A percentile compares a stretch with the other conserved stretches of the same genome.
Conservation (phyloP, 2,329 filamentous ascomycete genomes). For the Biscogniauxia sp. region DNA sequence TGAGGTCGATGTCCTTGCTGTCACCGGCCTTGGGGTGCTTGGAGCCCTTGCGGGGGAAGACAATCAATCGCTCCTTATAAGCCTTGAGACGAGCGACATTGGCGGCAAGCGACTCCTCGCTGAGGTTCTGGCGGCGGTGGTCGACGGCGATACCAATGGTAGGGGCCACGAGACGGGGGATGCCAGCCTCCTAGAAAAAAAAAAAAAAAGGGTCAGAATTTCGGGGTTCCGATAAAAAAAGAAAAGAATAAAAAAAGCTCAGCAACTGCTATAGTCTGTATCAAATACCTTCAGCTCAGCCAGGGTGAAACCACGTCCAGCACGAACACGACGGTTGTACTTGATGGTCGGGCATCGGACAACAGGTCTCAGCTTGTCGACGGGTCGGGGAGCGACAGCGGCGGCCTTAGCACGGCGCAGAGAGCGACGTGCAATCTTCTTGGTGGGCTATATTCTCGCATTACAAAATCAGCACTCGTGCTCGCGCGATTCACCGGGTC, state of each 20-base stretch:
- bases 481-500: slow-evolving; percentile 15
- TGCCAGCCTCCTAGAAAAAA: slow-evolving; percentile 79
- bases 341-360: slow-evolving; percentile 97
- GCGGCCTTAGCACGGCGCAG: slow-evolving; percentile 94
- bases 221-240: background rate
- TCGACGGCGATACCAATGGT: slow-evolving; percentile 98
- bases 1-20: slow-evolving; percentile 73
- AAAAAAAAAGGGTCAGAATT: slow-evolving; percentile 6
- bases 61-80: slow-evolving; percentile 93
- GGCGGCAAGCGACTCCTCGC: slow-evolving; percentile 87
- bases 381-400: slow-evolving; percentile 89
- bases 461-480: slow-evolving; percentile 17
- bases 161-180: slow-evolving; percentile 88
- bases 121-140: slow-evolving; percentile 93
- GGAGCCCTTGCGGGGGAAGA: slow-evolving; percentile 95
- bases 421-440: slow-evolving; percentile 89
- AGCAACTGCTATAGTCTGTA: background rate
- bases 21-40: slow-evolving; percentile 86
- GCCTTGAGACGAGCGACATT: slow-evolving; percentile 98
- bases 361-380: slow-evolving; percentile 94
- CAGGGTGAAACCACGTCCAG: slow-evolving; percentile 96
- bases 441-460: slow-evolving; percentile 70
- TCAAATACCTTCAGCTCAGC: slow-evolving; percentile 89
- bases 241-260: background rate
- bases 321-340: slow-evolving; percentile 97